These are phyloP conservation scores for Rhynchosporium graminicola DNA, from an alignment of 2,329 filamentous ascomycete species.

Conservation along the genomic window DNA sequence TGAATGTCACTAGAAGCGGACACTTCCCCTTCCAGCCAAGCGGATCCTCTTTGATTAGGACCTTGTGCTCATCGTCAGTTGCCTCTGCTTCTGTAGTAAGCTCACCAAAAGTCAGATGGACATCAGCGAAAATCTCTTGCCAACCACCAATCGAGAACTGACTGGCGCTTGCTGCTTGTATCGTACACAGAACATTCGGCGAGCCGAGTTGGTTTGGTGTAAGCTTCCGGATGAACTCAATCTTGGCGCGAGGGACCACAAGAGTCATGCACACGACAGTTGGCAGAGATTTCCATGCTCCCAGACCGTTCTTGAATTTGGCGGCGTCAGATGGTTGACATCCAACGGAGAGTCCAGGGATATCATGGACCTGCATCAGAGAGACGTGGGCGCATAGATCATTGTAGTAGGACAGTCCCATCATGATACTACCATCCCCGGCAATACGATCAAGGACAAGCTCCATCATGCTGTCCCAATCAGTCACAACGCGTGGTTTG, in stretches of 20 bases:
- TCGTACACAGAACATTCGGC: constrained; percentile 5
- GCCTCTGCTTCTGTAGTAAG: constrained; percentile 3
- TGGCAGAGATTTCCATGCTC: constrained; percentile 14
- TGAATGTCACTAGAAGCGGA: constrained; percentile 17
- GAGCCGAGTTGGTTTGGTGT: background rate
- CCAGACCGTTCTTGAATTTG: background rate
- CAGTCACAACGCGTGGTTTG: background rate
- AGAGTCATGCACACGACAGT: constrained; percentile 17
- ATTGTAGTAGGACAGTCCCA: constrained; percentile 1
- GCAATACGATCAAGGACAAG: constrained; percentile 2
- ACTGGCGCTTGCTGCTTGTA: background rate
- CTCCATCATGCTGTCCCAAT: constrained; percentile 19
- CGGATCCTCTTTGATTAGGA: constrained; percentile 14
- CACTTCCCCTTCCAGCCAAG: constrained; percentile 11
- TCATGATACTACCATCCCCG: background rate
- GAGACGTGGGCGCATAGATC: constrained; percentile 2
- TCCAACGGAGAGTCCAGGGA: background rate
- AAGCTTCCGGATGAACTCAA: constrained; percentile 9
- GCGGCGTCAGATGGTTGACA: background rate
- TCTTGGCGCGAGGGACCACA: constrained; percentile 10
- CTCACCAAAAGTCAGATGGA: constrained; percentile 18
- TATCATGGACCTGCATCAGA: background rate
- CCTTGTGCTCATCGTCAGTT: constrained; percentile 4
- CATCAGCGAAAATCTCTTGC: constrained; percentile 16
- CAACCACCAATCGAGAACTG: background rate